These are phyloP conservation scores for Simmondsia chinensis DNA, from an alignment of 148 eudicot genomes.

Conservation along the genomic window DNA sequence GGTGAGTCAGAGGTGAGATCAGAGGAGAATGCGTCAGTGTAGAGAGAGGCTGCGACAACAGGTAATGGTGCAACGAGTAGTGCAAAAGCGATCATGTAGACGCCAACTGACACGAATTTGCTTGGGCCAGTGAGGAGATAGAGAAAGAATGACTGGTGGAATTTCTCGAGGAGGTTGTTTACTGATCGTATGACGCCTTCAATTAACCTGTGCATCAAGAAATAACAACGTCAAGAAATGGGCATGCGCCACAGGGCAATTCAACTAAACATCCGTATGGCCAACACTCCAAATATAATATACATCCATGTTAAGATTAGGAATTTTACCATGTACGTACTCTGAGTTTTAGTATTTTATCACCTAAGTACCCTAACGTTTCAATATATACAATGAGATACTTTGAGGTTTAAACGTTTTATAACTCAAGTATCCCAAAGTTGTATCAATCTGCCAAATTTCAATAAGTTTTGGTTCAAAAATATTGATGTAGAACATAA, in stretches of 20 bases:
- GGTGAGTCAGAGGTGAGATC: constrained; percentile 7
- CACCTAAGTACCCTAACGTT: no score
- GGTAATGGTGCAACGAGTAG: constrained; percentile 94
- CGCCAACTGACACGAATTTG: constrained; percentile 92
- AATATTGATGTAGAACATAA: no score
- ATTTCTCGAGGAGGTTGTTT: constrained; percentile 94
- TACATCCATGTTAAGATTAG: no score
- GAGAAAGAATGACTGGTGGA: constrained; percentile 94
- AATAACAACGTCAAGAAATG: constrained; percentile 6
- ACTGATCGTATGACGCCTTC: constrained; percentile 81
- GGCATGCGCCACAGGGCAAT: background rate
- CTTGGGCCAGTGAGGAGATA: constrained; percentile 78
- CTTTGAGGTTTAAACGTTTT: no score
- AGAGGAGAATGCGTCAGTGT: constrained; percentile 39
- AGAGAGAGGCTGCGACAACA: constrained; percentile 82
- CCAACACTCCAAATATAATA: no score
- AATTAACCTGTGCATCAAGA: constrained; percentile 59
- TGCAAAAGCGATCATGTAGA: constrained; percentile 91
- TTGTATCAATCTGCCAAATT: no score
- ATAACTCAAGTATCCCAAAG: no score
- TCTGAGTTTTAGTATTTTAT: no score
- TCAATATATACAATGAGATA: no score
- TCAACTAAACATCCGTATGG: no score
- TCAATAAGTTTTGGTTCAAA: no score
- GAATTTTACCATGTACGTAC: no score